Evolutionary conservation across 2,329 filamentous ascomycete genomes (phyloP).

Genomic region (Talaromyces sp.): DNA sequence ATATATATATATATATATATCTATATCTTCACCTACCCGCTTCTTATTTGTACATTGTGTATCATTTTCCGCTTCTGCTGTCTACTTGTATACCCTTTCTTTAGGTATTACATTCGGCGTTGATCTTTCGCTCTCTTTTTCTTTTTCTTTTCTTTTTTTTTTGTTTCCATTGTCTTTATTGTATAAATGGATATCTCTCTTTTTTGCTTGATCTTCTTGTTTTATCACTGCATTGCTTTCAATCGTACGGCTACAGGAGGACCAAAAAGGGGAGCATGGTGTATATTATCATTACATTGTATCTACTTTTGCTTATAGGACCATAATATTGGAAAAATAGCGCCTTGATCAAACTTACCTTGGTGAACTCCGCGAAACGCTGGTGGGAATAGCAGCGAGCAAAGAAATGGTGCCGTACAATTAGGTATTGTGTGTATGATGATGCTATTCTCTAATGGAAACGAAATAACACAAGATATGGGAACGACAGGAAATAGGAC

Average conservation of each 20-base stretch:
- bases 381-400: too few species aligned
- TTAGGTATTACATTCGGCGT: conserved; percentile 2
- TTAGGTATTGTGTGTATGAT: not conserved
- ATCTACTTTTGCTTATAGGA: not conserved
- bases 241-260: not conserved
- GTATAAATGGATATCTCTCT: not conserved
- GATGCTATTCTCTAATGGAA: not conserved
- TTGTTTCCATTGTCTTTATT: not conserved
- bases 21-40: not conserved
- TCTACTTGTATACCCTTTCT: not conserved
- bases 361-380: too few species aligned
- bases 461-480: not conserved
- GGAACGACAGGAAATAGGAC: conserved; percentile 2
- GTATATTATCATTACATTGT: not conserved
- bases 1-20: too few species aligned
- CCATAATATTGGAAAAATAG: not conserved
- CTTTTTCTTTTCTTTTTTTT: not conserved
- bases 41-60: not conserved
- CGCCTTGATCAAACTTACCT: too few species aligned
- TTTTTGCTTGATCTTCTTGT: conserved; percentile 3
- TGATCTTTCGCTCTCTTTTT: not conserved
- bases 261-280: not conserved
- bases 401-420: not conserved
- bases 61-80: not conserved
- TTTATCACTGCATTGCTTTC: not conserved